These are phyloP conservation scores for Coniophora puteana DNA, from an alignment of 1,284 basidiomycete species.

Conservation along the genomic window DNA sequence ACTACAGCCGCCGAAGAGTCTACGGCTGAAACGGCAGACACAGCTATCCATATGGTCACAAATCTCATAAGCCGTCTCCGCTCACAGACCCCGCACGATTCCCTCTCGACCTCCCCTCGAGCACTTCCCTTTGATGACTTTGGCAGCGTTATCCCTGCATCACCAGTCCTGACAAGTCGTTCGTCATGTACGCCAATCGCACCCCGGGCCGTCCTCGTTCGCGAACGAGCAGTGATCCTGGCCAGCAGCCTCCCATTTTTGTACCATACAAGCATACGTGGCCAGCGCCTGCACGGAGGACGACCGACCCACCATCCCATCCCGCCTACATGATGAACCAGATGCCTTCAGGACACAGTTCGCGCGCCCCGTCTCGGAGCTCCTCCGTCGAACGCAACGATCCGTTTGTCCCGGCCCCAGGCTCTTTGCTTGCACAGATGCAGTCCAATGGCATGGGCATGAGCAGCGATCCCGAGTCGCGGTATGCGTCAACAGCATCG, in stretches of 20 bases:
- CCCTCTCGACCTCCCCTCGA: too few relatives aligned
- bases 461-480: not conserved
- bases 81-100: too few relatives aligned
- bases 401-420: constrained; percentile 9
- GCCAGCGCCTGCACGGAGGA: constrained; percentile 23
- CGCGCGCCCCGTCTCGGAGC: constrained; percentile 15
- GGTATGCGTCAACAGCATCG: constrained; percentile 6
- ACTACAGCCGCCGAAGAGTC: too few relatives aligned
- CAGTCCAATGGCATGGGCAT: constrained; percentile 1
- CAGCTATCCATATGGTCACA: too few relatives aligned
- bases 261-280: constrained; percentile 21
- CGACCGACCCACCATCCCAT: constrained; percentile 14
- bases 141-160: not conserved
- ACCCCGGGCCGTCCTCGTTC: constrained; percentile 12
- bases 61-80: too few relatives aligned
- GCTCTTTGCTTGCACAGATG: constrained; percentile 9
- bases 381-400: constrained; percentile 20
- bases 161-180: not conserved
- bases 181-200: constrained; percentile 3
- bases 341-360: too few relatives aligned
- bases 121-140: too few relatives aligned
- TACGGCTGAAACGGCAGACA: too few relatives aligned
- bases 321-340: too few relatives aligned
- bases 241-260: constrained; percentile 12
- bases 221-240: constrained; percentile 22